phyloP scores from a whole-genome alignment of 2,329 filamentous ascomycete genomes.

The Acrocalymma vagum region DNA sequence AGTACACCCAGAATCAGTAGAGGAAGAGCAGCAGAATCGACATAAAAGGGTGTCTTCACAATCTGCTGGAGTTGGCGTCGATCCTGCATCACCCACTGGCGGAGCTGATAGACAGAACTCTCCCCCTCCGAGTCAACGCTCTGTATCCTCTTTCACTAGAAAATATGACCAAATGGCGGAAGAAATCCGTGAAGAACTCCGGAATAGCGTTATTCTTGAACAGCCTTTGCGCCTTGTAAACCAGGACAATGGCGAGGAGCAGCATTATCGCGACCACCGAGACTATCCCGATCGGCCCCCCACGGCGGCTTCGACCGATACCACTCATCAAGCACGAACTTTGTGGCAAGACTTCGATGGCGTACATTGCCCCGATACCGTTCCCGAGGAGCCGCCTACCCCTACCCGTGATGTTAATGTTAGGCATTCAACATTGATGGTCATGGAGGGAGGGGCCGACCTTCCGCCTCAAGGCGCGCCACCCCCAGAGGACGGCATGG shows the following conservation, averaged over 20 bases:
- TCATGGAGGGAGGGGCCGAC: conserved; percentile 52
- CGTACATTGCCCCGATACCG: conserved; percentile 71
- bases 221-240: conserved; percentile 13
- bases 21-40: conserved; percentile 25
- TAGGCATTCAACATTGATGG: conserved; percentile 48
- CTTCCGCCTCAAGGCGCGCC: conserved; percentile 46
- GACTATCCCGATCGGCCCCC: conserved; percentile 55
- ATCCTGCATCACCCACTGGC: conserved; percentile 24
- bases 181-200: conserved; percentile 41
- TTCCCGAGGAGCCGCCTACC: conserved; percentile 38
- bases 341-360: conserved; percentile 86
- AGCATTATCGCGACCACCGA: conserved; percentile 21
- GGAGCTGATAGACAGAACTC: conserved; percentile 7
- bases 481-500: conserved; percentile 78
- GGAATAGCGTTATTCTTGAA: conserved; percentile 25
- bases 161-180: conserved; percentile 48
- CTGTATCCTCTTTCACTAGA: conserved; percentile 45
- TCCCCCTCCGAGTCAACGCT: conserved; percentile 31
- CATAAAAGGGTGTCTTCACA: no score
- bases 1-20: conserved; percentile 44
- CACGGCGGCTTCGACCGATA: conserved; percentile 66
- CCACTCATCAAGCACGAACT: conserved; percentile 70
- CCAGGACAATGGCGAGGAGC: conserved; percentile 6
- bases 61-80: conserved; percentile 9
- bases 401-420: conserved; percentile 31